Evolutionary conservation across 306 rosid genomes (phyloP).

Genomic region (Dryas alaskensis): DNA sequence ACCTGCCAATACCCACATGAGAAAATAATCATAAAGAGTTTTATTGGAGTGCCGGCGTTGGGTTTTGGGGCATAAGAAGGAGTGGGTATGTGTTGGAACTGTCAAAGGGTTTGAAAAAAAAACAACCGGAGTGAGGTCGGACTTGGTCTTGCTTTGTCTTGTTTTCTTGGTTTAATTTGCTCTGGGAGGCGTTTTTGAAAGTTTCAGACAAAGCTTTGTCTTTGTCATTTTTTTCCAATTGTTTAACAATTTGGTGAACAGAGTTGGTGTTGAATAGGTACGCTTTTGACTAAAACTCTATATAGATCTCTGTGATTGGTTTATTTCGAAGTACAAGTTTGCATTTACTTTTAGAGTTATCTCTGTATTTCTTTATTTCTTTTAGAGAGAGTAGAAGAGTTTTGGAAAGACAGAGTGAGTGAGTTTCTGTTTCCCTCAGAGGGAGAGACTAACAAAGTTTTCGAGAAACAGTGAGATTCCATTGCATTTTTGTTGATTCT

Average conservation of each 20-base stretch:
- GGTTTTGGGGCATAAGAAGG: slow-evolving; percentile 3
- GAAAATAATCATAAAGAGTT: not conserved
- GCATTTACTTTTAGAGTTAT: not conserved
- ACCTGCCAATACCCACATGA: not conserved
- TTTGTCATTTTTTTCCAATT: not conserved
- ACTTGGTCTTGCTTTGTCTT: slow-evolving; percentile 34
- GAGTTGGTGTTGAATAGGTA: slow-evolving; percentile 52
- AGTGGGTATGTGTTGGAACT: slow-evolving; percentile 24
- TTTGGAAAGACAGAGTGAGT: too few species aligned
- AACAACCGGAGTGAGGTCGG: slow-evolving; percentile 17
- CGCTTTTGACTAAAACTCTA: slow-evolving; percentile 21
- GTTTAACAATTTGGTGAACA: slow-evolving; percentile 11
- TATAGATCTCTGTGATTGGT: slow-evolving; percentile 11
- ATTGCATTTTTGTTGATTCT: not conserved
- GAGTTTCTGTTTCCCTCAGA: not conserved
- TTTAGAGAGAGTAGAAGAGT: not conserved
- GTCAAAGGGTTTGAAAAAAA: slow-evolving; percentile 22
- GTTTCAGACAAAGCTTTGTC: slow-evolving; percentile 31
- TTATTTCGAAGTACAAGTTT: slow-evolving; percentile 21
- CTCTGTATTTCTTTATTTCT: not conserved
- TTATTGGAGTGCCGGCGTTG: slow-evolving; percentile 38
- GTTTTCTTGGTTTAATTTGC: not conserved
- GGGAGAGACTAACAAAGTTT: not conserved
- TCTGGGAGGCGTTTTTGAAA: slow-evolving; percentile 30
- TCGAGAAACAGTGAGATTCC: not conserved